These are phyloP conservation scores for Borovskyia barvae DNA, from an alignment of 208 protist species.

Conservation along the genomic window DNA sequence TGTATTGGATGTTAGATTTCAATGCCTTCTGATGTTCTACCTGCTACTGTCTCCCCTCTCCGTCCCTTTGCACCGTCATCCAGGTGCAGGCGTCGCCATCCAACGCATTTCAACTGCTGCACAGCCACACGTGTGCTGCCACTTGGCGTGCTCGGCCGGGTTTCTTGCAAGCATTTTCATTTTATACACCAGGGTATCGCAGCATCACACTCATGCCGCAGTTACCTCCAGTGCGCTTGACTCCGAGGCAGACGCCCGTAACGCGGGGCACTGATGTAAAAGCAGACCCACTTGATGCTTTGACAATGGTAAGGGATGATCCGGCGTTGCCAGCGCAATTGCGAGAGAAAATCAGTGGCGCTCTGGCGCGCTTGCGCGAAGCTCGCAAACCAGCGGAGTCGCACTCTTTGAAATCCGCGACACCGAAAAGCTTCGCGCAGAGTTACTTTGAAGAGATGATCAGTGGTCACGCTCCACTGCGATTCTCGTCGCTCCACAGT, in stretches of 20 bases:
- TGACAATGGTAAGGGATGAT: constrained; percentile 18
- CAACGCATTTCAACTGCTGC: too few relatives aligned
- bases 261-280: constrained; percentile 14
- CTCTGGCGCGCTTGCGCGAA: constrained; percentile 14
- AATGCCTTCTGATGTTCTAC: too few relatives aligned
- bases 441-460: constrained; percentile 22
- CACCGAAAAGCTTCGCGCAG: constrained; percentile 11
- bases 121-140: too few relatives aligned
- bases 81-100: too few relatives aligned
- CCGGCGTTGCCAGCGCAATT: constrained; percentile 14
- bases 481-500: constrained; percentile 14
- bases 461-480: constrained; percentile 31
- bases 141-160: too few relatives aligned
- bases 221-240: constrained; percentile 14
- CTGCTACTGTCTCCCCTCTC: too few relatives aligned
- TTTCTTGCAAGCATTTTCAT: too few relatives aligned
- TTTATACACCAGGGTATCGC: too few relatives aligned
- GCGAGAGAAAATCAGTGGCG: constrained; percentile 15
- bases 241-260: constrained; percentile 9
- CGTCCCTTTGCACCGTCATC: too few relatives aligned
- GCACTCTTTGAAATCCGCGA: background rate
- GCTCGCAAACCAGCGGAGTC: background rate
- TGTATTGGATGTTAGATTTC: too few relatives aligned
- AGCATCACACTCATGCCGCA: constrained; percentile 8
- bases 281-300: constrained; percentile 13